Conservation (phyloP, 208 protist genomes). For the Leishmania guyanensis region DNA sequence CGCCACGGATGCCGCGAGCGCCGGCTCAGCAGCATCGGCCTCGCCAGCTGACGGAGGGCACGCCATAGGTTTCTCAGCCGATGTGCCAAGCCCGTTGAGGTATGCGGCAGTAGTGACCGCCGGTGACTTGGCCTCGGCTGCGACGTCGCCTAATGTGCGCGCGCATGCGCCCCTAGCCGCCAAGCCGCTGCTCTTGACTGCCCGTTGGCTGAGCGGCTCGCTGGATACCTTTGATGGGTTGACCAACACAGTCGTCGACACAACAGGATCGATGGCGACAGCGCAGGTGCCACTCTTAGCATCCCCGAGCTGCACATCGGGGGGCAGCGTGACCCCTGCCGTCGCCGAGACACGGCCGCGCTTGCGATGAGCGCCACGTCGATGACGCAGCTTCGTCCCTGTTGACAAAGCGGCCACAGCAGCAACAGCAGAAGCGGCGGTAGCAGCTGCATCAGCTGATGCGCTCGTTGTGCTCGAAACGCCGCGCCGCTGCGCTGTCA, state of each 20-base stretch:
- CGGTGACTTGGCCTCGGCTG: neutral
- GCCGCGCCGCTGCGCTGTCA: conserved; percentile 4
- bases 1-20: neutral
- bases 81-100: neutral
- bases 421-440: neutral
- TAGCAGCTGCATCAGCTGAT: conserved; percentile 2
- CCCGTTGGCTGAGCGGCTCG: neutral
- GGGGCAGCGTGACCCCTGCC: neutral
- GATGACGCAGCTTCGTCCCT: conserved; percentile 13
- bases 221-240: neutral
- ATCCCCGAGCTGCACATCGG: neutral
- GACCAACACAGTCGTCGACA: neutral
- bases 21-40: neutral
- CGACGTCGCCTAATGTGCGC: neutral
- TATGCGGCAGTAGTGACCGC: neutral
- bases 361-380: conserved; percentile 27
- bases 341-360: conserved; percentile 12
- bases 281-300: neutral
- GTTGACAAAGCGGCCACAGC: conserved; percentile 8
- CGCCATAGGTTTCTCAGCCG: neutral
- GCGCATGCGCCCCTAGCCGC: neutral
- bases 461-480: conserved; percentile 14
- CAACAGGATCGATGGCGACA: neutral
- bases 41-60: neutral
- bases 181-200: neutral